Evolutionary conservation across 2,329 filamentous ascomycete genomes (phyloP).

Genomic region (Alternaria ethzedia): DNA sequence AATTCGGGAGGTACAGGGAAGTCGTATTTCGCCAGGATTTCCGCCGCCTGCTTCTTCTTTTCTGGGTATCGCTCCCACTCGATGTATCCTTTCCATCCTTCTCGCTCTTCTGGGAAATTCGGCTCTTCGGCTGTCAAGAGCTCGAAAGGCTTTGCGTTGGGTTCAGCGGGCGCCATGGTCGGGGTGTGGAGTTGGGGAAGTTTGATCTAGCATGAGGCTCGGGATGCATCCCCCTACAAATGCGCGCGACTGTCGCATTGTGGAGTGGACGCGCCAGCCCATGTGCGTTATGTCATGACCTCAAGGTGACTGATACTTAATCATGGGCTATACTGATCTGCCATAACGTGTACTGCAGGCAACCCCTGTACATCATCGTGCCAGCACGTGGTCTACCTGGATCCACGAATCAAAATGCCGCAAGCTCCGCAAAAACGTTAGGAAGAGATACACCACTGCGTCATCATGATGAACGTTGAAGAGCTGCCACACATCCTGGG

Average conservation of each 20-base stretch:
- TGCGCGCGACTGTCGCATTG: background rate
- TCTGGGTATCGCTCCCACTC: constrained; percentile 62
- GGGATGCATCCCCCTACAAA: background rate
- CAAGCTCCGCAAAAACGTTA: background rate
- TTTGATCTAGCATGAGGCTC: background rate
- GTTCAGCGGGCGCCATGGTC: constrained; percentile 43
- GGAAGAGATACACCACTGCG: constrained; percentile 11
- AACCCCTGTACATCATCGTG: constrained; percentile 3
- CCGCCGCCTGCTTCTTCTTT: constrained; percentile 66
- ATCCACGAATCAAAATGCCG: constrained; percentile 8
- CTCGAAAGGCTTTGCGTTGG: constrained; percentile 36
- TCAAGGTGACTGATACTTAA: constrained; percentile 11
- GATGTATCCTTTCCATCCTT: constrained; percentile 65
- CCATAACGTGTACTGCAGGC: background rate
- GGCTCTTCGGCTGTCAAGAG: constrained; percentile 33
- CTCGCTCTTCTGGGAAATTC: constrained; percentile 52
- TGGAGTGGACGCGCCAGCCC: background rate
- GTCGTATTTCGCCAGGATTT: constrained; percentile 60
- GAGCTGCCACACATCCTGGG: background rate
- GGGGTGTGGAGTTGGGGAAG: background rate
- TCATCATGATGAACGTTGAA: constrained; percentile 21
- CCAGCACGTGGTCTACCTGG: background rate
- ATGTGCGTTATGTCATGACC: constrained; percentile 14
- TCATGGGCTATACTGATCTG: constrained; percentile 1
- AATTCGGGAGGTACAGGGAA: constrained; percentile 58